Base-by-base conservation (phyloP, 2,329 filamentous ascomycete genomes). In the Daldinia sp. region DNA sequence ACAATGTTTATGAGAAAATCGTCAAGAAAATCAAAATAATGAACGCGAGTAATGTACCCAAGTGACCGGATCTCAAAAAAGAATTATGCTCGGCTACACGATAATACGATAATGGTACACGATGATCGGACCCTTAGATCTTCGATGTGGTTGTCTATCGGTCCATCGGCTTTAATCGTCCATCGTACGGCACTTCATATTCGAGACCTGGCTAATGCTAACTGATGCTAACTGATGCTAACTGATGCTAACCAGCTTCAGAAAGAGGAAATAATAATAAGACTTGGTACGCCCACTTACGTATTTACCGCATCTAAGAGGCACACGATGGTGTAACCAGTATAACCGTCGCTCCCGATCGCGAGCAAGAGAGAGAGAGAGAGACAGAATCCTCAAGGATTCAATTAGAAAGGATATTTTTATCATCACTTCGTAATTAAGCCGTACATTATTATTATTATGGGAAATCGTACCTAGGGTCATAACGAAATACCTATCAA, bases 1-100 rank as follows among this genome's bases (percentile, higher is more conserved):
- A 59, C 61, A 66, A 67, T 53, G 55, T 67, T 67, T 39, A 61
- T 57, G 58, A 67, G 64, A 59, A 54, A 51, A 61, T 66, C 64
- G 60, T 25, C 62, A 50, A 19, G 43, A 21, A 48, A 29, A 30
- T 10, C 45, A 48, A 48, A 66, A 57, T 61, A 67, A 67, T 64
- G 57, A 61, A 64, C 51, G 61, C 57, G 45, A 58, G 51, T 53
- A 29, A 39, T 49, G 49, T 55, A 58, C 61, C 64, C 45, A 58
- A 27, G 53, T 35, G 45, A 41, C 50, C 51, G 57, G 64, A 48
- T 48, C 45, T 49, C 5, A 30, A 29, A 11, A n/a, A 39, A 41
- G n/a, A 61, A 23, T 66, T 63, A 60, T 66, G 64, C 57, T 61
- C 41, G 60, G 39, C n/a, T 45, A 45, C 39, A 35, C 13, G 8